Evolutionary conservation across 441 rosid species (phyloP).

Genomic region (Iberis amara): DNA sequence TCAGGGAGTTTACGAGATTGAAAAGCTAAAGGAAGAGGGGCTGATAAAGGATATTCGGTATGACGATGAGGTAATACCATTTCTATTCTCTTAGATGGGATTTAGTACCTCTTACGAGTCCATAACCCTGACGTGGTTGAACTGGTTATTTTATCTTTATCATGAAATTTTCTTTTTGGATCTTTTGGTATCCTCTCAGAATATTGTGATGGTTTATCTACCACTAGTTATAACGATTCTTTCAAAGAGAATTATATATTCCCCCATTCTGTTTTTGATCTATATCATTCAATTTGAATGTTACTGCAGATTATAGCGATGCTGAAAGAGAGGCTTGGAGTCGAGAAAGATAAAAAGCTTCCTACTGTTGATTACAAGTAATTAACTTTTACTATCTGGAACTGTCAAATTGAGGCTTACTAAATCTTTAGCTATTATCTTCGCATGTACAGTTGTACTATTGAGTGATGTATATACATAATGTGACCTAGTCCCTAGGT

Average conservation of each 20-base stretch:
- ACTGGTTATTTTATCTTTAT: not conserved
- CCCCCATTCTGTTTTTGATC: not conserved
- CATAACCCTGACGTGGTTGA: not conserved
- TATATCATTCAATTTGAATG: slow-evolving; percentile 16
- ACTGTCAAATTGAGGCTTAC: slow-evolving; percentile 1
- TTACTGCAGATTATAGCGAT: slow-evolving; percentile 63
- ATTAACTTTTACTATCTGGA: slow-evolving; percentile 19
- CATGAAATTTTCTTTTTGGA: slow-evolving; percentile 1
- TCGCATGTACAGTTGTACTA: slow-evolving; percentile 9
- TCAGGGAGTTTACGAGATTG: slow-evolving; percentile 80
- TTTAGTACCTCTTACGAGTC: slow-evolving; percentile 11
- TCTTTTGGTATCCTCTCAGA: slow-evolving; percentile 14
- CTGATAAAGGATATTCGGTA: slow-evolving; percentile 66
- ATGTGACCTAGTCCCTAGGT: not conserved
- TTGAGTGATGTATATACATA: not conserved
- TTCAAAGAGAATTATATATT: not conserved
- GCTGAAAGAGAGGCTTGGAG: slow-evolving; percentile 82
- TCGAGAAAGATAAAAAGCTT: slow-evolving; percentile 62
- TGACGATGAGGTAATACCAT: slow-evolving; percentile 74
- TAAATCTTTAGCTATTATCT: slow-evolving; percentile 18
- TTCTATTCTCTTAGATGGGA: not conserved
- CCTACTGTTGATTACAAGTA: slow-evolving; percentile 74
- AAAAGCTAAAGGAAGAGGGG: slow-evolving; percentile 84
- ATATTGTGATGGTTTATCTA: slow-evolving; percentile 1
- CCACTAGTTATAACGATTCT: not conserved